Conservation (phyloP, 257 asterid species). For the Solanum stenotomum region DNA sequence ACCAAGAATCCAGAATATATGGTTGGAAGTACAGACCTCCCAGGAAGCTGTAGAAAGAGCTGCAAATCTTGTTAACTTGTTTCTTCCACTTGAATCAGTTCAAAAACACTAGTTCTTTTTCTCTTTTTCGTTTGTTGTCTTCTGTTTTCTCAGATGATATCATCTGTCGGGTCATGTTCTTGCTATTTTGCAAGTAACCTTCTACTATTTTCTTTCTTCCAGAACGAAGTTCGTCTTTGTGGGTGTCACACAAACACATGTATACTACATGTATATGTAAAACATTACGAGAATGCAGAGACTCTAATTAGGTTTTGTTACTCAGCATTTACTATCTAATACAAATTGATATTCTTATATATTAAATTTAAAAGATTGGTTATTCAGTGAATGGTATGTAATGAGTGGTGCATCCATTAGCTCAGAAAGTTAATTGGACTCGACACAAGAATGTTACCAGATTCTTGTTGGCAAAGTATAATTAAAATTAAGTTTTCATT, state of each 20-base stretch:
- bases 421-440: background rate
- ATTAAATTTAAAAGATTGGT: background rate
- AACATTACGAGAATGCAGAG: background rate
- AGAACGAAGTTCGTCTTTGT: background rate
- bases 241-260: background rate
- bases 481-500: background rate
- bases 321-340: background rate
- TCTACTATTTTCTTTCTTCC: background rate
- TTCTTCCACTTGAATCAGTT: background rate
- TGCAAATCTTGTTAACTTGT: constrained; percentile 60
- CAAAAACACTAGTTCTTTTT: background rate
- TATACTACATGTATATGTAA: background rate
- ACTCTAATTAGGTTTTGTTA: background rate
- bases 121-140: background rate
- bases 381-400: background rate
- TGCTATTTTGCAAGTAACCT: background rate
- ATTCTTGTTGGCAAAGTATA: background rate
- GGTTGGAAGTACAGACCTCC: constrained; percentile 74
- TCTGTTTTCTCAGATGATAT: background rate
- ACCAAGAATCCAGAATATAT: constrained; percentile 80
- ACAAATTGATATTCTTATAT: background rate
- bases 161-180: background rate
- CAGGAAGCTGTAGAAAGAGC: constrained; percentile 84
- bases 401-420: background rate
- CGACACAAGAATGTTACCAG: background rate